A percentile compares a stretch with the other conserved stretches of the same genome.
Evolutionary conservation across 805 yeast species (phyloP).

Genomic region (Ogataea minuta): DNA sequence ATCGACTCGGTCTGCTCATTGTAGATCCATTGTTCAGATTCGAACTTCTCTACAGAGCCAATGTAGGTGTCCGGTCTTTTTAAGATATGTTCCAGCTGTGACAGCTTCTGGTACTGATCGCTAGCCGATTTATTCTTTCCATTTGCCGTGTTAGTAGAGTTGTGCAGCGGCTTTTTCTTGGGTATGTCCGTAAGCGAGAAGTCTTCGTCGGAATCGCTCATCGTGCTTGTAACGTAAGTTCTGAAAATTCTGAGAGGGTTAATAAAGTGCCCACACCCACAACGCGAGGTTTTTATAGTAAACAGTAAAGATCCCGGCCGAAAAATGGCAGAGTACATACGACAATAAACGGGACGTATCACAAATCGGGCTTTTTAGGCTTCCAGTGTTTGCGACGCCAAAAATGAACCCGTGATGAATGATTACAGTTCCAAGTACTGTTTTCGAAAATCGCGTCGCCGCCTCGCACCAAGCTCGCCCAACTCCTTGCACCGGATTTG

Average conservation of each 20-base stretch:
- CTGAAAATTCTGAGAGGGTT: constrained; percentile 1
- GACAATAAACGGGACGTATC: background rate
- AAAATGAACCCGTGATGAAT: too few relatives aligned
- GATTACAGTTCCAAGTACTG: background rate
- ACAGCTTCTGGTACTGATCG: constrained; percentile 86
- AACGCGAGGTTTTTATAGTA: constrained; percentile 9
- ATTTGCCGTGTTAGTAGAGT: constrained; percentile 24
- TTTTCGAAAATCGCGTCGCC: constrained; percentile 3
- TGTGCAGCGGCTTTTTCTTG: constrained; percentile 38
- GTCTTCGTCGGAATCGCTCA: constrained; percentile 17
- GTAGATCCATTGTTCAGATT: constrained; percentile 81
- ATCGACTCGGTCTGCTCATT: constrained; percentile 62
- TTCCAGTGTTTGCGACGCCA: too few relatives aligned
- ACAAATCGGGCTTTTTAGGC: too few relatives aligned
- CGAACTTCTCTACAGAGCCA: constrained; percentile 87
- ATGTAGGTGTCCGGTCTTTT: constrained; percentile 98
- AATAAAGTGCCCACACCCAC: constrained; percentile 9
- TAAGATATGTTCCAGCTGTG: constrained; percentile 93
- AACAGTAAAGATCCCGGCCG: constrained; percentile 7
- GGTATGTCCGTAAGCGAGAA: constrained; percentile 10
- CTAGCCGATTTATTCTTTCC: constrained; percentile 39
- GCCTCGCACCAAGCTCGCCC: constrained; percentile 3
- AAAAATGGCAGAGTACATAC: constrained; percentile 13
- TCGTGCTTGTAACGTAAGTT: constrained; percentile 3
- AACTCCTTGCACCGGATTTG: constrained; percentile 1